Evolutionary conservation across 352 stramenopile species (phyloP).

Genomic region (Globisporangium echinulatum): DNA sequence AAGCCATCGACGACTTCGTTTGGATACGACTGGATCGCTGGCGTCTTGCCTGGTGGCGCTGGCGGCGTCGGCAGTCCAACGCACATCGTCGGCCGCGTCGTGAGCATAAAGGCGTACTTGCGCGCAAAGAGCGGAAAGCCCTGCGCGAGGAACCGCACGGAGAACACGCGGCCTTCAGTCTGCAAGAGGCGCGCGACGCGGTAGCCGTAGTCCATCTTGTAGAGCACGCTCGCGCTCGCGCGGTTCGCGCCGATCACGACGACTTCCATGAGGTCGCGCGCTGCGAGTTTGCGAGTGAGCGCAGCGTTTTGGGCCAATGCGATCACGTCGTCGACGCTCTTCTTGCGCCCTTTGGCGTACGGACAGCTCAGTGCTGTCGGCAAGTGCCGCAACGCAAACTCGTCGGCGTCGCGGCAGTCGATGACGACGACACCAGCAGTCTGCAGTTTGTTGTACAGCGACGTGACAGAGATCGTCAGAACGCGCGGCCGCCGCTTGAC

Average conservation of each 20-base stretch:
- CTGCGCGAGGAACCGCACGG: conserved; percentile 59
- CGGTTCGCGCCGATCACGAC: conserved; percentile 60
- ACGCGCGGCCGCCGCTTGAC: conserved; percentile 26
- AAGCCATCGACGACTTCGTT: conserved; percentile 74
- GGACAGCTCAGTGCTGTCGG: conserved; percentile 52
- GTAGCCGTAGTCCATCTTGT: conserved; percentile 65
- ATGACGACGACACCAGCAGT: conserved; percentile 57
- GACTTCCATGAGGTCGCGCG: conserved; percentile 64
- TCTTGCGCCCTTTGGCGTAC: conserved; percentile 19
- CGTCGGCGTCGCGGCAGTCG: conserved; percentile 49
- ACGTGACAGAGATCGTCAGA: conserved; percentile 49
- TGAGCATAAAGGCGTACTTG: conserved; percentile 69
- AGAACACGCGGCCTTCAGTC: conserved; percentile 60
- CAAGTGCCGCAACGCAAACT: conserved; percentile 39
- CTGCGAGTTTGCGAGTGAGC: conserved; percentile 35
- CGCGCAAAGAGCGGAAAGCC: conserved; percentile 56
- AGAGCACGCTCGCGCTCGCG: conserved; percentile 28
- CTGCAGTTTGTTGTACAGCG: conserved; percentile 73
- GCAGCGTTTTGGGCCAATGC: conserved; percentile 23
- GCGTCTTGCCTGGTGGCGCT: neutral
- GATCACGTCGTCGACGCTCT: conserved; percentile 54
- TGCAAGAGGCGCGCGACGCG: conserved; percentile 57
- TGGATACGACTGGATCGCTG: conserved; percentile 35
- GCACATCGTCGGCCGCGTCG: conserved; percentile 15
- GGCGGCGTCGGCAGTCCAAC: conserved; percentile 5